Evolutionary conservation across 2,329 filamentous ascomycete genomes (phyloP), one percentile per base, ranked within the genome.

Genomic region (Monilinia aucupariae): DNA sequence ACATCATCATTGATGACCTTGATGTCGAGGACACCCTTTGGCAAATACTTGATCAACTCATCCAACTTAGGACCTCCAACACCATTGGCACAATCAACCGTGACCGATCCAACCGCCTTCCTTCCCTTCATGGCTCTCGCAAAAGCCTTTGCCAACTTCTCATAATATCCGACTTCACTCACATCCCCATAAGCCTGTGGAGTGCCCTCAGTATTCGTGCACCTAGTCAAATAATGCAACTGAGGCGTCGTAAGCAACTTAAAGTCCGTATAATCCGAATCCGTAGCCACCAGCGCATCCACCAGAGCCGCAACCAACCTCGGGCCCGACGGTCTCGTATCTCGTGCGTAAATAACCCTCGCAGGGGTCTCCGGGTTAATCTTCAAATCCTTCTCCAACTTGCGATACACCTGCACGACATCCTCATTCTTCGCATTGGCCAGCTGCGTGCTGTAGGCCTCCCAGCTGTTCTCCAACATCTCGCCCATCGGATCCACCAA

Each of bases 401-500:
- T 82, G 70, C 87, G 83, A 80, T 96, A 97, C 69, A 87, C 85
- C 51, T 90, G 82, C 65, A 85, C 83, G 47, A 97, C 85, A 58
- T 86, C 84, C 68, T 91, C 83, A 71, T 96, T 88, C 22, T 85
- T 78, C 67, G 89, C 87, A 77, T 99, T 99, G 74, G 96, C 92
- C 66, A 99, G 86, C 71, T 84, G 84, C 43, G 94, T 97, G 61
- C 92, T 92, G 75, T 92, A 88, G 45, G 81, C 80, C 78, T 99
- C 94, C 94, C 94, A 99, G 65, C 93, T 90, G 76, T 92, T 88
- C 84, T 96, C 91, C 56, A 96, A 83, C 94, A 97, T 97, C 76
- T 97, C 94, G 68, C 94, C 93, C 87, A 96, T 89, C 15, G 94
- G 94, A 76, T 99, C 94, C 67, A 99, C 91, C 70, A 99, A 85